A percentile compares a stretch with the other conserved stretches of the same genome.
Evolutionary conservation across 1,284 basidiomycete genomes (phyloP).

Genomic region (Anthracocystis walkeri): DNA sequence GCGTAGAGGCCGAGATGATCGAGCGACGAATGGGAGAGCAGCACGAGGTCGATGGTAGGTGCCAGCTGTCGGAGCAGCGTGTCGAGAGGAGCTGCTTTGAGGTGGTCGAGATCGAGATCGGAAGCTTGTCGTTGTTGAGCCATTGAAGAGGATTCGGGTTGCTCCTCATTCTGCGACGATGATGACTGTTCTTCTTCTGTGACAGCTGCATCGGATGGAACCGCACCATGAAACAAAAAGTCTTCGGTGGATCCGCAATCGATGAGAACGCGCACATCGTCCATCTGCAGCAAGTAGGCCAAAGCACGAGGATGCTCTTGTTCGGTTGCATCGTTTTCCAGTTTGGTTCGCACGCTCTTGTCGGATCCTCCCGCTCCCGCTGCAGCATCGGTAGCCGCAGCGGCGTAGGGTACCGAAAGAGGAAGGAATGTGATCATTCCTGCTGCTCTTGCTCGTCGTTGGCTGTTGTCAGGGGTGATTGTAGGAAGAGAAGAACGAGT

Average conservation of each 20-base stretch:
- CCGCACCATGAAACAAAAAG: constrained; percentile 50
- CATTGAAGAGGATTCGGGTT: constrained; percentile 44
- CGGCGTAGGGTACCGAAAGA: constrained; percentile 56
- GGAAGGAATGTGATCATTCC: constrained; percentile 61
- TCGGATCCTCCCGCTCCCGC: constrained; percentile 12
- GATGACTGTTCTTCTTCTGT: constrained; percentile 1
- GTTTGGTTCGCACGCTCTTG: constrained; percentile 35
- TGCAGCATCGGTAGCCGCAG: constrained; percentile 7
- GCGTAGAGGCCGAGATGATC: constrained; percentile 89
- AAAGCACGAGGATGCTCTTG: constrained; percentile 62
- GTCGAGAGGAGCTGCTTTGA: constrained; percentile 46
- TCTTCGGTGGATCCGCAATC: constrained; percentile 80
- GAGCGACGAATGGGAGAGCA: constrained; percentile 92
- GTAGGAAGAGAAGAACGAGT: not conserved
- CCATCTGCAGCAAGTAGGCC: constrained; percentile 87
- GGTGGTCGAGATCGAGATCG: constrained; percentile 30
- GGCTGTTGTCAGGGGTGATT: not conserved
- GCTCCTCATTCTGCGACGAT: not conserved
- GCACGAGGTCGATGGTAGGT: constrained; percentile 82
- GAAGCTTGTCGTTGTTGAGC: constrained; percentile 40
- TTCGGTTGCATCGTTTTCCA: constrained; percentile 32
- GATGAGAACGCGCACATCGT: constrained; percentile 91
- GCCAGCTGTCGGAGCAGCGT: constrained; percentile 71
- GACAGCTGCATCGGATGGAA: not conserved
- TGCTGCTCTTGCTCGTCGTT: not conserved